Conservation (phyloP, 1,284 basidiomycete genomes). For the Lentinus polychrous region DNA sequence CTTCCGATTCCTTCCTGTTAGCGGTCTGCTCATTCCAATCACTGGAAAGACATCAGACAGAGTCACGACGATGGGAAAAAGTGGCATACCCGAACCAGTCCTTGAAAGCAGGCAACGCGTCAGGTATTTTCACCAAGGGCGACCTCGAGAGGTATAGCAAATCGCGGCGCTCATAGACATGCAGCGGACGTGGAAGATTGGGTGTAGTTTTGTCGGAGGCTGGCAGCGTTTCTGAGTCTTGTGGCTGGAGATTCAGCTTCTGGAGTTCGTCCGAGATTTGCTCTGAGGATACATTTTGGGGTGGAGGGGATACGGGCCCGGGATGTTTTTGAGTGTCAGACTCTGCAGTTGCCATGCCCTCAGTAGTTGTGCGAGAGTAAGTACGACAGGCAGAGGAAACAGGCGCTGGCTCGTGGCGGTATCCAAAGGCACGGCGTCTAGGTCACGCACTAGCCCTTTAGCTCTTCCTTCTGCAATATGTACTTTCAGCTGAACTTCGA, state of each 20-base stretch:
- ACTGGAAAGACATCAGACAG: constrained; percentile 18
- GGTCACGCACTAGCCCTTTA: no score
- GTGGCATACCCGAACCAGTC: constrained; percentile 80
- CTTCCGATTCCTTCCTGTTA: constrained; percentile 62
- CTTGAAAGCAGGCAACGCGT: constrained; percentile 73
- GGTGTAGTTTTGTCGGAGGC: constrained; percentile 23
- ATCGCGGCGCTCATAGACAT: constrained; percentile 61
- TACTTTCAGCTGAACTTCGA: no score
- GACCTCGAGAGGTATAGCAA: constrained; percentile 66
- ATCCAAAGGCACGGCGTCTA: no score
- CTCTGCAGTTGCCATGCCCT: constrained; percentile 20
- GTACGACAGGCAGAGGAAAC: constrained; percentile 11
- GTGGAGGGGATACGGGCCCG: constrained; percentile 9
- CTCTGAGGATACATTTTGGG: constrained; percentile 19
- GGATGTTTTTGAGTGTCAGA: constrained; percentile 11
- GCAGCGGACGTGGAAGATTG: constrained; percentile 33
- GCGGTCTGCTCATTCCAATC: constrained; percentile 51
- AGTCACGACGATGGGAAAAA: not conserved
- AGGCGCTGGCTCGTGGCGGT: constrained; percentile 13
- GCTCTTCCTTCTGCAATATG: no score
- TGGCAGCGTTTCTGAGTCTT: constrained; percentile 21
- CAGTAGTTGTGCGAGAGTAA: constrained; percentile 7
- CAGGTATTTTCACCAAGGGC: constrained; percentile 67
- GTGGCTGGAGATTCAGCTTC: constrained; percentile 29
- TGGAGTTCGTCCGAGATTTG: constrained; percentile 29